Evolutionary conservation across 352 stramenopile genomes (phyloP).

Genomic region (Phytophthora litchii): DNA sequence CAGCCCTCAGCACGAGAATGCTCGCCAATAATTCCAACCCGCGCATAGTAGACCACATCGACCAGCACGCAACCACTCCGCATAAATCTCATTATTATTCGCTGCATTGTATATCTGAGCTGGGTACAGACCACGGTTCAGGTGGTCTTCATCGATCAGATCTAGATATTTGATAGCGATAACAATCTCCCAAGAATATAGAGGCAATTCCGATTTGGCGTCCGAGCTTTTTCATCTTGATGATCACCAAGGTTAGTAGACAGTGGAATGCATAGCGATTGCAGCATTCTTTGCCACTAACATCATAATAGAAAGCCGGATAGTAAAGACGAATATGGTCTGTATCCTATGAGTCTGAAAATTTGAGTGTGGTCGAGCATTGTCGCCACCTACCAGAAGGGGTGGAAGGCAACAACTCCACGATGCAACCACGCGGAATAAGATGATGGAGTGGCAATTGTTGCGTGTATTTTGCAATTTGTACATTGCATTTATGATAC

Average conservation of each 20-base stretch:
- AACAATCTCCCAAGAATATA: too few relatives aligned
- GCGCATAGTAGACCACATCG: background rate
- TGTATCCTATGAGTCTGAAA: background rate
- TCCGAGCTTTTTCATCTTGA: too few relatives aligned
- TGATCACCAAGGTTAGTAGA: too few relatives aligned
- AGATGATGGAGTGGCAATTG: background rate
- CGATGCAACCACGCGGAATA: constrained; percentile 5
- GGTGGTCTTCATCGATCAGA: too few relatives aligned
- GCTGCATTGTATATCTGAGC: background rate
- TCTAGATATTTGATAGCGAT: too few relatives aligned
- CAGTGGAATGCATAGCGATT: too few relatives aligned
- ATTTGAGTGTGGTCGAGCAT: constrained; percentile 5
- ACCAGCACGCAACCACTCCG: too few relatives aligned
- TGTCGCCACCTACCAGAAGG: background rate
- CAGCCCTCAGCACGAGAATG: constrained; percentile 4
- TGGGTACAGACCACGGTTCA: constrained; percentile 3
- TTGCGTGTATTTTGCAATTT: too few relatives aligned
- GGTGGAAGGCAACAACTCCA: constrained; percentile 3
- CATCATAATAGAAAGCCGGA: background rate
- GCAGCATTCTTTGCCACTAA: background rate
- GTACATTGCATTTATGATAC: too few relatives aligned
- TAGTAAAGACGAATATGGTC: background rate
- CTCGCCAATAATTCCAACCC: background rate
- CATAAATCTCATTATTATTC: too few relatives aligned
- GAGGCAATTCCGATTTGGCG: too few relatives aligned